Evolutionary conservation across 352 stramenopile species (phyloP).

Genomic region (Phytophthora quininea): DNA sequence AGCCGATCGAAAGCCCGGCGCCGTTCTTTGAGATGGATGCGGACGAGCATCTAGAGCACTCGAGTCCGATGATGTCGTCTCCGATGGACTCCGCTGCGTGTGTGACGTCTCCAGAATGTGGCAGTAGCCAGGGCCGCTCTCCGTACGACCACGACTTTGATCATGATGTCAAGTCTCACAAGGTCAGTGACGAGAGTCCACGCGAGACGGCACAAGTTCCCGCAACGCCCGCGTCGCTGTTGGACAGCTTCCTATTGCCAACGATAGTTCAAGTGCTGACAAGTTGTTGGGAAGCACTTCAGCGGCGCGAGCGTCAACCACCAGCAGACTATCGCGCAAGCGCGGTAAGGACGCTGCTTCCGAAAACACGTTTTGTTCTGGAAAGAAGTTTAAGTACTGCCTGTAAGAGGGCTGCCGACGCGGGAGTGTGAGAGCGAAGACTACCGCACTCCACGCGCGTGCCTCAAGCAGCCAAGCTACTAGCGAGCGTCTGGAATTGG

Average conservation of each 20-base stretch:
- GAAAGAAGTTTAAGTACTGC: conserved; percentile 69
- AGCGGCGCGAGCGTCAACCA: conserved; percentile 29
- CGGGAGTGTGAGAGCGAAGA: conserved; percentile 26
- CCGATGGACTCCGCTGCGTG: conserved; percentile 71
- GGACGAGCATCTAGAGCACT: conserved; percentile 50
- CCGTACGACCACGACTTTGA: conserved; percentile 81
- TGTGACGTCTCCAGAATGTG: conserved; percentile 79
- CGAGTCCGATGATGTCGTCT: conserved; percentile 42
- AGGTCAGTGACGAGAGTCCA: conserved; percentile 55
- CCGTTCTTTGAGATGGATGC: conserved; percentile 45
- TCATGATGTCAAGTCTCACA: conserved; percentile 62
- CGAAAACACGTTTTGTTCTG: conserved; percentile 59
- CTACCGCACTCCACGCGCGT: conserved; percentile 5
- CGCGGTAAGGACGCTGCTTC: conserved; percentile 42
- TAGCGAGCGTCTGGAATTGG: conserved; percentile 13
- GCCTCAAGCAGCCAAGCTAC: conserved; percentile 21
- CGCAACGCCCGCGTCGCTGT: conserved; percentile 39
- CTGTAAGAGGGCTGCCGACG: conserved; percentile 45
- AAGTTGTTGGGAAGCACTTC: conserved; percentile 61
- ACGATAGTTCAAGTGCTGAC: conserved; percentile 82
- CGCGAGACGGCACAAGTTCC: conserved; percentile 53
- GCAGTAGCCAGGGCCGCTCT: conserved; percentile 68
- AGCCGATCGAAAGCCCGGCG: conserved; percentile 58
- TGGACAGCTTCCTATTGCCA: conserved; percentile 65
- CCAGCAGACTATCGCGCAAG: conserved; percentile 45